Base-by-base conservation (phyloP, 768 basidiomycete species). In the Lentinula guzmanii region DNA sequence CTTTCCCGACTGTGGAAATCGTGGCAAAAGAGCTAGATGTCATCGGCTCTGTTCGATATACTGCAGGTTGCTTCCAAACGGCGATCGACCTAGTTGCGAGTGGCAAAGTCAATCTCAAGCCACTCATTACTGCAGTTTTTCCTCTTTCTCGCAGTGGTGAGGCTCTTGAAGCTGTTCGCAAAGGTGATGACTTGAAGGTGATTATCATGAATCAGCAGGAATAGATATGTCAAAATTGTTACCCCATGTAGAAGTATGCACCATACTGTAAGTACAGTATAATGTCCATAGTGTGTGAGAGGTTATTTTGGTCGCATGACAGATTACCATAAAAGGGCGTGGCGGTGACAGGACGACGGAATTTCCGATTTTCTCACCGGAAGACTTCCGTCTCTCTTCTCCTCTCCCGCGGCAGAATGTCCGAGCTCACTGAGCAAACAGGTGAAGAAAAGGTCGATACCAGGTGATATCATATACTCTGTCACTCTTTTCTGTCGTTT, bases 21-120 rank as follows among this genome's bases (percentile, higher is more conserved):
- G 66, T 65, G n/a, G 62, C 60, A 31, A 67, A 67, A 60, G 65
- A 65, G 46, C 34, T 67, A 16, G 61, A 65, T 39, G 65, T 67
- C 5, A 11, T 65, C 5, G 66, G 66, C 16, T 57, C 60, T 8
- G 65, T 67, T n/a, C 65, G 66, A 21, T 65, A 67, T 43, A 65
- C 66, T 37, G 60, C 66, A 33, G 66, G 66, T 10, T 67, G 66
- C 45, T 67, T 65, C 53, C 59, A 65, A 15, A 53, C 59, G 5
- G 66, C 66, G 24, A 65, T 67, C 15, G 66, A 67, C 58, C 48
- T 67, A 13, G 53, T 65, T 43, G 45, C 53, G n/a, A 60, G 43
- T 33, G 61, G 64, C 13, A 65, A 63, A 52, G 45, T 67, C 33
- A 50, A 65, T 45, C 37, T 67, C 18, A 63, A 63, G 31, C 60